Conservation (phyloP, 1,284 basidiomycete genomes). For the Ceratobasidium theobromae region DNA sequence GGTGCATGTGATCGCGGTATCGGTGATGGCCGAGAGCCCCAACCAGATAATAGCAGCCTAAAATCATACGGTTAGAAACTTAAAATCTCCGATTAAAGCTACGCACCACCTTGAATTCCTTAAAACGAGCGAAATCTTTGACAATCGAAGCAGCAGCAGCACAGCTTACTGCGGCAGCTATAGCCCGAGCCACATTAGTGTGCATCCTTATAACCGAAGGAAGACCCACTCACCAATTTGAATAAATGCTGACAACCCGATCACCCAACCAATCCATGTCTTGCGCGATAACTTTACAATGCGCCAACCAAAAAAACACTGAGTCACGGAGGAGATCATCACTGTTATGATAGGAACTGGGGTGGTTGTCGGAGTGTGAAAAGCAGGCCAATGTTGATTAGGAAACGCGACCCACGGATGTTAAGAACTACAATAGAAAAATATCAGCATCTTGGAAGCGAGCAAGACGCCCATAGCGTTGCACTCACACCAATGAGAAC, state of each 20-base stretch:
- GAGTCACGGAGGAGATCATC: background rate
- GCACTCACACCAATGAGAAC: background rate
- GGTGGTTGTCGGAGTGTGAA: too few species aligned
- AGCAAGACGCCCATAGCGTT: background rate
- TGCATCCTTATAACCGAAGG: background rate
- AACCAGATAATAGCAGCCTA: conserved; percentile 39
- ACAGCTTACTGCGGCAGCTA: conserved; percentile 42
- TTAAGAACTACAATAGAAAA: background rate
- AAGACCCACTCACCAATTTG: background rate
- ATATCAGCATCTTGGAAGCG: background rate
- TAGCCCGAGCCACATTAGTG: background rate
- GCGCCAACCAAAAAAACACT: conserved; percentile 16
- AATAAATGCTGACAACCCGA: background rate
- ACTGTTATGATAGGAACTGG: background rate
- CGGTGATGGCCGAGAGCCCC: conserved; percentile 41
- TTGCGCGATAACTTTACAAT: background rate
- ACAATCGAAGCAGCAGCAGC: conserved; percentile 44
- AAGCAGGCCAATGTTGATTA: background rate
- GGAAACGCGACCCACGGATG: background rate
- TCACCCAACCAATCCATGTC: background rate
- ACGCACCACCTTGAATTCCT: conserved; percentile 41
- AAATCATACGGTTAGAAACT: background rate
- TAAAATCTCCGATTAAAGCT: background rate
- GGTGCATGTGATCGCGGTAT: conserved; percentile 44
- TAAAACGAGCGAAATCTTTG: conserved; percentile 44